Evolutionary conservation across 805 yeast species (phyloP), one percentile per base, ranked within the genome.

Genomic region (Saccharomycopsis selenospora): DNA sequence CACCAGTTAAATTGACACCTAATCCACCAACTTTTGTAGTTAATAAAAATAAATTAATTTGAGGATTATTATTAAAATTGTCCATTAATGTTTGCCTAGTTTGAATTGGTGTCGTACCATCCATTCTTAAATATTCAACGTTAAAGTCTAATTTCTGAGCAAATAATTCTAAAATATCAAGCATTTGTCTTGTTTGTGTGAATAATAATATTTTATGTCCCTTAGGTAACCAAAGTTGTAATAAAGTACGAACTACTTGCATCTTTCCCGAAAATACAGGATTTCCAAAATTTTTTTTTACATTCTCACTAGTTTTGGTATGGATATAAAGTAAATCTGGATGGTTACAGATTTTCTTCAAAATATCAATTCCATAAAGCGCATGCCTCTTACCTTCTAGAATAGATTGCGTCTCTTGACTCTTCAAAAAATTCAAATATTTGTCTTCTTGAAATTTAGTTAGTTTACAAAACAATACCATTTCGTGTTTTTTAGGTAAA

Each of bases 1-100:
- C 98, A 2, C 98, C 98, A 0, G 96, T 91, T 42, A 91, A 64
- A 62, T 91, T 91, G 1, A 91, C 86, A 18, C 99, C 99, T 36
- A 93, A 68, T 0, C 99, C 99, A 18, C 99, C 99, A 4, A 93
- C 99, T 59, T 91, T 78, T 0, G 99, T 93, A 0, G 99, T 93
- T 33, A 93, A 67, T 20, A 93, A 64, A 61, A 93, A 93, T 1
- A 93, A 76, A 43, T 72, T 67, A 49, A 76, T 76, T 26, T 66
- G 60, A 1, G 72, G 68, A 54, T 81, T 79, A 13, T 68, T 71
- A 60, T 93, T 93, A 65, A 88, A 93, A 13, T 68, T 57, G 61
- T 90, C 96, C 13, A 93, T 96, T 49, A 93, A 70, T 10, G 64
- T 64, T 61, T 93, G 99, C 26, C 99, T 67, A 29, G 67, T 73